These are phyloP conservation scores for Ceratocystis variospora DNA, from an alignment of 2,329 filamentous ascomycete species.

Conservation along the genomic window DNA sequence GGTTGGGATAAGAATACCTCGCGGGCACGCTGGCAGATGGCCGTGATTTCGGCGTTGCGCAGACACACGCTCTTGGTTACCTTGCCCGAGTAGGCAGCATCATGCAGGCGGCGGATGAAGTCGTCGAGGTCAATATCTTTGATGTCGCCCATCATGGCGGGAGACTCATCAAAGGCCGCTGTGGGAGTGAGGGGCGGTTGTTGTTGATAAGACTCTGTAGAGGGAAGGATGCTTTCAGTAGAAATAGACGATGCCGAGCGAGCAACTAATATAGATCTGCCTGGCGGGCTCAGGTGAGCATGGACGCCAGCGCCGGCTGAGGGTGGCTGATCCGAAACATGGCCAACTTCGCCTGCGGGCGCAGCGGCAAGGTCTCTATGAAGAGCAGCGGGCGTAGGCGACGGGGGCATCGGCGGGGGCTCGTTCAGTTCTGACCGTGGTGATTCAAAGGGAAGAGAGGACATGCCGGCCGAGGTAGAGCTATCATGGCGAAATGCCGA, in stretches of 20 bases:
- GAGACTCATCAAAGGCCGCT: constrained; percentile 24
- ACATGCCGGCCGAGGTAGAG: constrained; percentile 23
- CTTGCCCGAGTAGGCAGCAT: constrained; percentile 91
- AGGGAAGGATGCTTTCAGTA: neutral
- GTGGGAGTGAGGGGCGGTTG: constrained; percentile 33
- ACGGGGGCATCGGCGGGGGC: constrained; percentile 14
- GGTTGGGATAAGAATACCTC: constrained; percentile 87
- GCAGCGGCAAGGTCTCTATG: constrained; percentile 68
- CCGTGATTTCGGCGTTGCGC: constrained; percentile 93
- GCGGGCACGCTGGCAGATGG: constrained; percentile 77
- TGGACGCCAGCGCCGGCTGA: constrained; percentile 47
- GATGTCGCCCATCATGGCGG: constrained; percentile 75
- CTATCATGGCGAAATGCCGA: constrained; percentile 27
- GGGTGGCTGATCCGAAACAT: constrained; percentile 82
- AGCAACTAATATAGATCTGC: constrained; percentile 80
- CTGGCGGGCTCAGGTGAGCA: constrained; percentile 52
- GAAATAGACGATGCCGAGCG: constrained; percentile 40
- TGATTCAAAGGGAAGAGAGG: neutral
- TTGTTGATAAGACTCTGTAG: constrained; percentile 47
- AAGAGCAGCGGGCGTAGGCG: constrained; percentile 48
- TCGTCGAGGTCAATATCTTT: constrained; percentile 92
- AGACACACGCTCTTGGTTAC: constrained; percentile 94
- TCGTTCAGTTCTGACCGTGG: constrained; percentile 13
- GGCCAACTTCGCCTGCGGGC: constrained; percentile 81
- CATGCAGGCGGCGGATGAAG: constrained; percentile 86